phyloP scores from a whole-genome alignment of 2,329 filamentous ascomycete species.

The Cryphonectria radicalis region DNA sequence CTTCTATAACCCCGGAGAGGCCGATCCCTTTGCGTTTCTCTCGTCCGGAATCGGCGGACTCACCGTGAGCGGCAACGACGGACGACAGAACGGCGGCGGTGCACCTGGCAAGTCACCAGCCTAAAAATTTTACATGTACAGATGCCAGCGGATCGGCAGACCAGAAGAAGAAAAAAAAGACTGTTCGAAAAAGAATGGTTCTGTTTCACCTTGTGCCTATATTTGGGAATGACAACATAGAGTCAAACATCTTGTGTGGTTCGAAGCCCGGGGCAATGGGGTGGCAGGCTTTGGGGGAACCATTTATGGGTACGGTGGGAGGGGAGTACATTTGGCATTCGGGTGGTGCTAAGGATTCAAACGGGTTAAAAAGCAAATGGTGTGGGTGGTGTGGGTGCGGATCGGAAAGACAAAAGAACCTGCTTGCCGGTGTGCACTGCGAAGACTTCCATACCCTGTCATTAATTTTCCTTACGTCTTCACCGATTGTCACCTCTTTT shows the following conservation, averaged over 20 bases:
- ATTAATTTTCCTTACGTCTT: constrained; percentile 24
- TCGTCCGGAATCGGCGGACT: constrained; percentile 74
- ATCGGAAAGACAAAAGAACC: constrained; percentile 29
- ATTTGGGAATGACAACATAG: constrained; percentile 28
- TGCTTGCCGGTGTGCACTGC: constrained; percentile 26
- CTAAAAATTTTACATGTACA: constrained; percentile 9
- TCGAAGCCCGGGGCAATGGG: constrained; percentile 22
- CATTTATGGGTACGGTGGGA: constrained; percentile 18
- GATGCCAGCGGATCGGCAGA: not conserved
- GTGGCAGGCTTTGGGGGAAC: constrained; percentile 27
- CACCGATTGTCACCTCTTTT: constrained; percentile 19
- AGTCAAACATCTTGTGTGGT: constrained; percentile 28
- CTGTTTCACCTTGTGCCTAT: constrained; percentile 29
- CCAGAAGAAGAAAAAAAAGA: not conserved
- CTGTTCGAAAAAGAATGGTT: constrained; percentile 19
- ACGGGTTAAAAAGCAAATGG: constrained; percentile 27
- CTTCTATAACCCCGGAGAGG: constrained; percentile 68
- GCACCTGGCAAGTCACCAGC: constrained; percentile 63
- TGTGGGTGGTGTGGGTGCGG: constrained; percentile 16
- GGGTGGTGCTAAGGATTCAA: constrained; percentile 26
- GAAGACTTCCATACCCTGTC: constrained; percentile 27
- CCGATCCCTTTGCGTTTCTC: constrained; percentile 80
- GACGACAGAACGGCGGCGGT: constrained; percentile 64
- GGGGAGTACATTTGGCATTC: constrained; percentile 26
- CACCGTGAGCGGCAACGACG: constrained; percentile 69